Percentiles rank a stretch among this genome's conserved stretches.
phyloP scores from a whole-genome alignment of 2,329 filamentous ascomycete species.

The Botrytis fabae region DNA sequence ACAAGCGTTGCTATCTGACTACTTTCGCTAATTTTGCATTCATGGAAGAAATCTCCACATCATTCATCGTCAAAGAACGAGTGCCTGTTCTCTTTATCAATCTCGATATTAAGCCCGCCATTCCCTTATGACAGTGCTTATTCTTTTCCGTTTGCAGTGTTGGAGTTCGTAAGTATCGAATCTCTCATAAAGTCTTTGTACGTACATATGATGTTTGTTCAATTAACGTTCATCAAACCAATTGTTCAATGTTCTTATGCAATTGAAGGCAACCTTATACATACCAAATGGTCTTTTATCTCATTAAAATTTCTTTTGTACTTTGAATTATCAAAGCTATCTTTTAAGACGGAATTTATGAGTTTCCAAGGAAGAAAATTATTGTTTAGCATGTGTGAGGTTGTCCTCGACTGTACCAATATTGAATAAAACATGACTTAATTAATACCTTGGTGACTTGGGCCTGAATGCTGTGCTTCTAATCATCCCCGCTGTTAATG shows the following conservation, averaged over 20 bases:
- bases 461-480: too few species aligned
- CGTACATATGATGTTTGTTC: neutral
- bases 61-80: neutral
- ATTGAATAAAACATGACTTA: neutral
- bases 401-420: neutral
- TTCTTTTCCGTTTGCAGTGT: neutral
- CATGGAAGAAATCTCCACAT: neutral
- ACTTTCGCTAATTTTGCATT: neutral
- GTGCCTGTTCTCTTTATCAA: neutral
- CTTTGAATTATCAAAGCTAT: neutral
- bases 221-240: neutral
- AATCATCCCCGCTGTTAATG: too few species aligned
- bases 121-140: neutral
- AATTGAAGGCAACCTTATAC: neutral
- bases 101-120: neutral
- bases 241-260: neutral
- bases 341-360: accelerated
- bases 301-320: neutral
- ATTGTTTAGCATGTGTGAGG: neutral
- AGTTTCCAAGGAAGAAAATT: neutral
- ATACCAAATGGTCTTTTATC: neutral
- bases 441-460: too few species aligned
- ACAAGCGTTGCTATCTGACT: neutral
- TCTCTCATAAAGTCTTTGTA: neutral
- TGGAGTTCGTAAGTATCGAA: neutral